Evolutionary conservation across 2,329 filamentous ascomycete genomes (phyloP).

Genomic region (Aureobasidium sp.): DNA sequence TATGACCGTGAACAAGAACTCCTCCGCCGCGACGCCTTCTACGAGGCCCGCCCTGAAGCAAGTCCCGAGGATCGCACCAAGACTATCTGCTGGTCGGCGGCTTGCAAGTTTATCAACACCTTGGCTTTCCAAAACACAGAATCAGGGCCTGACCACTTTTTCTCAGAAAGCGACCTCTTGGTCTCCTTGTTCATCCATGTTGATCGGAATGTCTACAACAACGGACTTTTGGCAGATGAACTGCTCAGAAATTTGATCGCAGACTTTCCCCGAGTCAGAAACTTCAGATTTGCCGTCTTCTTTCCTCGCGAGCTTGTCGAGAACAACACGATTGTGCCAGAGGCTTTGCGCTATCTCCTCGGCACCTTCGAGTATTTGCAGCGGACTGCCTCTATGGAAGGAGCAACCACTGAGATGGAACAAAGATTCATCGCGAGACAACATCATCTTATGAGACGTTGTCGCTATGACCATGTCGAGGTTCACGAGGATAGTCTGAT

Average conservation of each 20-base stretch:
- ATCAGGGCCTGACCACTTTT: not conserved
- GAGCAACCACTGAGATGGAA: not conserved
- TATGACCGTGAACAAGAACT: not conserved
- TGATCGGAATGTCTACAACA: not conserved
- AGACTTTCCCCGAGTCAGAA: not conserved
- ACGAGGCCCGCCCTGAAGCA: not conserved
- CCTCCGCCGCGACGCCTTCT: not conserved
- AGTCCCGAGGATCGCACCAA: too few species aligned
- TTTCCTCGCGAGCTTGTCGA: not conserved
- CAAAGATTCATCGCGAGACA: not conserved
- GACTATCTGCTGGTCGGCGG: not conserved
- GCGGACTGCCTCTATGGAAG: not conserved
- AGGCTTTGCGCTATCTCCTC: not conserved
- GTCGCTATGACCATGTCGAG: not conserved
- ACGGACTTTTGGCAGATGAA: not conserved
- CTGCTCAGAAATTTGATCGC: not conserved
- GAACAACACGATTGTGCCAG: not conserved
- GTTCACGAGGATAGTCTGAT: not conserved
- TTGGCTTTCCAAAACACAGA: not conserved
- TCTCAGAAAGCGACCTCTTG: not conserved
- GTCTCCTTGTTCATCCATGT: not conserved
- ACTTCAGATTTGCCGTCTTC: slow-evolving; percentile 2
- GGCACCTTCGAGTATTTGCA: not conserved
- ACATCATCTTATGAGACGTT: not conserved
- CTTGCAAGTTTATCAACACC: not conserved